Base-by-base conservation (phyloP, 805 yeast genomes). In the Nakazawaea holstii region DNA sequence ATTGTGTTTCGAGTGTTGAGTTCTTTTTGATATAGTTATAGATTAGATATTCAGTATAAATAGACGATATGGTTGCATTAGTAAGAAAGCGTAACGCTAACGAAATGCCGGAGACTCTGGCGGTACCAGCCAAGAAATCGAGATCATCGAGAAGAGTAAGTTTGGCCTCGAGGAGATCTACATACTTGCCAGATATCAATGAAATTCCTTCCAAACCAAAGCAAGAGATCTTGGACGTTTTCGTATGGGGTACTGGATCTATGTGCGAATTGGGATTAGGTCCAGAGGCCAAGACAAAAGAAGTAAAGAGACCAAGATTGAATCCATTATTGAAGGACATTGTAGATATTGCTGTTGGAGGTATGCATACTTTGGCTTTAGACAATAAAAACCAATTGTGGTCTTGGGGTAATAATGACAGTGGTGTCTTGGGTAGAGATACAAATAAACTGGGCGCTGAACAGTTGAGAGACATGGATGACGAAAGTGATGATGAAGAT, bases 261-360 rank as follows among this genome's bases (percentile, higher is more conserved):
- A 92, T 94, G 94, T 90, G 97, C 70, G 99, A 94, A 63, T 73
- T 94, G 28, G 99, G 99, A 1, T 72, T 94, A n/a, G 99, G 99
- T 1, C 98, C 98, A 8, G 77, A 73, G n/a, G 88, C 95, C 2
- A 84, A 77, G 54, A 92, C 89, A 33, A 89, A 90, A 51, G 97
- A 91, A 63, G 97, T 94, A 17, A 94, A 94, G 60, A 80, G 99
- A 61, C 99, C 99, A 14, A 78, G 99, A 55, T 71, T 92, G 61
- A 94, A 91, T 57, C 90, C 96, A 2, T 80, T 72, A 50, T 71
- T 94, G 52, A 71, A 79, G 2, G 84, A 85, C 2, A 80, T 94
- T 46, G 94, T 90, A 27, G 92, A 88, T 53, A 73, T 94, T 58
- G 89, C 96, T 1, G 96, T 81, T 26, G 99, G 99, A 43, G 99